A percentile compares a stretch with the other conserved stretches of the same genome.
phyloP scores from a whole-genome alignment of 2,329 filamentous ascomycete species.

The Hypoxylon rubiginosum region DNA sequence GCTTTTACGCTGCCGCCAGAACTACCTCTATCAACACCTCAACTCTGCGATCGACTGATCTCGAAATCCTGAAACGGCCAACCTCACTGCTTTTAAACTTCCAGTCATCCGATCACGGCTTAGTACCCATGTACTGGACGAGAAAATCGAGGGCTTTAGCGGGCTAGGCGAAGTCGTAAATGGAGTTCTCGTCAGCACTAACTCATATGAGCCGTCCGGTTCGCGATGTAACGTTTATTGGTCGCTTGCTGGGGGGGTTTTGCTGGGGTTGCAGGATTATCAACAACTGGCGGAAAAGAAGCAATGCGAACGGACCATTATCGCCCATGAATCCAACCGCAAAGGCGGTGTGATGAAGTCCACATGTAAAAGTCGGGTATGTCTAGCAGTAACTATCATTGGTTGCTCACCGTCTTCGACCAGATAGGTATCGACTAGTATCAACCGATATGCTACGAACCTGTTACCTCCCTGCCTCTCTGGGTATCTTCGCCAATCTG shows the following conservation, averaged over 20 bases:
- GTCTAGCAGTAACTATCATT: conserved; percentile 13
- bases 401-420: conserved; percentile 30
- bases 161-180: conserved; percentile 17
- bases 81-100: conserved; percentile 12
- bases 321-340: conserved; percentile 17
- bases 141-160: conserved; percentile 8
- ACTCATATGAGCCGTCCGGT: conserved; percentile 21
- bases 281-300: conserved; percentile 22
- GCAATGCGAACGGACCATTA: conserved; percentile 13
- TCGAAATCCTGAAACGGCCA: conserved; percentile 5
- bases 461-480: too few species aligned
- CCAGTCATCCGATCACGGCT: conserved; percentile 14
- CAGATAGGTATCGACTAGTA: conserved; percentile 6
- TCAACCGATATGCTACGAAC: conserved; percentile 6
- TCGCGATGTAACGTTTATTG: conserved; percentile 22
- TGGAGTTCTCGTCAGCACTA: conserved; percentile 36
- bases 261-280: conserved; percentile 18
- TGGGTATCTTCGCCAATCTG: conserved; percentile 30
- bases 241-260: not conserved
- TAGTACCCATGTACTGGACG: not conserved
- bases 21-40: not conserved
- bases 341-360: conserved; percentile 40
- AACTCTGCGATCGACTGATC: not conserved
- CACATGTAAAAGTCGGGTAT: conserved; percentile 12
- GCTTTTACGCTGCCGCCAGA: not conserved